Conservation (phyloP, 768 basidiomycete species). For the Hygrophoropsis aurantiaca region DNA sequence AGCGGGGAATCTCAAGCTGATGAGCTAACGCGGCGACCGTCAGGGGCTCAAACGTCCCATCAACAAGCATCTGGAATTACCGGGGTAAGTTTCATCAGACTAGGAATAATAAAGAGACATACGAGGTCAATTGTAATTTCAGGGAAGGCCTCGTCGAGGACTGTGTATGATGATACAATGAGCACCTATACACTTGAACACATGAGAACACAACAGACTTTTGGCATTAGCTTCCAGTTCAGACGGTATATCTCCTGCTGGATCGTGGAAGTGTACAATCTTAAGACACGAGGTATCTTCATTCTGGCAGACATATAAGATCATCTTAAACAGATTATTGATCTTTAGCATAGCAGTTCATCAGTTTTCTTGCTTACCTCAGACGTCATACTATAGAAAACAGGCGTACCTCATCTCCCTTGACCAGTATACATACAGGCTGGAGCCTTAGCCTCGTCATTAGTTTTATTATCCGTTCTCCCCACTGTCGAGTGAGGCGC, state of each 20-base stretch:
- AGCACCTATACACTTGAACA: neutral
- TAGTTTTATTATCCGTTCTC: slow-evolving; percentile 37
- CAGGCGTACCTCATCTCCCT: slow-evolving; percentile 59
- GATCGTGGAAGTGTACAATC: slow-evolving; percentile 64
- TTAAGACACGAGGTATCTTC: slow-evolving; percentile 72
- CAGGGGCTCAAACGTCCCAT: slow-evolving; percentile 42
- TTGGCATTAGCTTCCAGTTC: slow-evolving; percentile 74
- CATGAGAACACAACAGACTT: slow-evolving; percentile 34
- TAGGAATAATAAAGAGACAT: slow-evolving; percentile 4
- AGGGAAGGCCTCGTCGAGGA: slow-evolving; percentile 64
- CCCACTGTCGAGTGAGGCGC: slow-evolving; percentile 40
- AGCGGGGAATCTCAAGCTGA: slow-evolving; percentile 47
- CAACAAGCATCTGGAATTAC: slow-evolving; percentile 42
- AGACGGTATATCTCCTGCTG: slow-evolving; percentile 53
- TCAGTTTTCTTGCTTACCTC: neutral
- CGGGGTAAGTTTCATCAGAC: too few species aligned
- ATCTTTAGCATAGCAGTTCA: slow-evolving; percentile 48
- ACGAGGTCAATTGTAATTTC: slow-evolving; percentile 64
- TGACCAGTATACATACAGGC: slow-evolving; percentile 60
- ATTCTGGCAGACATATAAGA: slow-evolving; percentile 64
- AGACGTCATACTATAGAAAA: neutral
- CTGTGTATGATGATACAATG: slow-evolving; percentile 19
- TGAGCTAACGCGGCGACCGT: slow-evolving; percentile 50
- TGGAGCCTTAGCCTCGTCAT: slow-evolving; percentile 51
- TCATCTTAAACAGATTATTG: slow-evolving; percentile 60